phyloP scores from a whole-genome alignment of 805 yeast species.

The Wickerhamomyces alni region DNA sequence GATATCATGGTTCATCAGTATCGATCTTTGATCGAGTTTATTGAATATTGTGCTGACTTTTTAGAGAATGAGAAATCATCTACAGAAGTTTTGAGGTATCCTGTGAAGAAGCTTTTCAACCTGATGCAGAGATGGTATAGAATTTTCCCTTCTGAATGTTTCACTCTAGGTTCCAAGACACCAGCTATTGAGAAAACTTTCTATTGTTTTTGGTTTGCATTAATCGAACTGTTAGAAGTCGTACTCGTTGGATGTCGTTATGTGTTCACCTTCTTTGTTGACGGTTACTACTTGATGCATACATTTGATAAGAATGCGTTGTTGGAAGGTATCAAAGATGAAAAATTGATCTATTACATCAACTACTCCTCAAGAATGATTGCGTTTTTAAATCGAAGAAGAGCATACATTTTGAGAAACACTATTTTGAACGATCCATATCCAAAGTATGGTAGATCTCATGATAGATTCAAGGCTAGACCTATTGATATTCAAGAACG shows the following conservation, averaged over 20 bases:
- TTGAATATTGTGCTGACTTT: background rate
- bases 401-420: slow-evolving; percentile 3
- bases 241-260: slow-evolving; percentile 1
- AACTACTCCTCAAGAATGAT: slow-evolving; percentile 2
- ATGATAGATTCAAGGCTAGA: slow-evolving; percentile 3
- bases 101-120: background rate
- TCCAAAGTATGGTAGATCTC: background rate
- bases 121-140: slow-evolving; percentile 1
- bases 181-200: background rate
- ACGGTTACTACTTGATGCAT: slow-evolving; percentile 1
- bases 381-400: slow-evolving; percentile 5
- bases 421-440: slow-evolving; percentile 2
- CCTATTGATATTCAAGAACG: slow-evolving; percentile 4
- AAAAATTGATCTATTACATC: background rate
- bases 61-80: background rate
- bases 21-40: background rate
- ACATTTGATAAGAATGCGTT: background rate
- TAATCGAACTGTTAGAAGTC: background rate
- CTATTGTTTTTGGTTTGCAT: slow-evolving; percentile 1
- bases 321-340: background rate
- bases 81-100: background rate
- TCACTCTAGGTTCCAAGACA: background rate
- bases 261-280: slow-evolving; percentile 2
- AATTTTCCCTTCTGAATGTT: slow-evolving; percentile 1
- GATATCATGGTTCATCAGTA: background rate